Evolutionary conservation across 441 rosid genomes (phyloP).

Genomic region (Eruca vesicaria): DNA sequence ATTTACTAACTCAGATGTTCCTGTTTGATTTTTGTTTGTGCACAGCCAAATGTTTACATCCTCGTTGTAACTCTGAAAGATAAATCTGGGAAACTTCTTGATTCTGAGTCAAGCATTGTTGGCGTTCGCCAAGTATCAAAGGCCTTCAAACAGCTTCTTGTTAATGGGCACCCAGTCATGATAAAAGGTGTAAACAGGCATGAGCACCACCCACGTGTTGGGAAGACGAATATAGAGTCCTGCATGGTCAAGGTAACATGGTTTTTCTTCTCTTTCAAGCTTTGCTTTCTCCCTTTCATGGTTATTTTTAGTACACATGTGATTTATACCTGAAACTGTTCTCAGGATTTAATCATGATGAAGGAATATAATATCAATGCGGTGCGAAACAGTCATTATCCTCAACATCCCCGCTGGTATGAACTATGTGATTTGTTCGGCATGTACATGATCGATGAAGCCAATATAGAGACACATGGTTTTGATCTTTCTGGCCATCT

Average conservation of each 20-base stretch:
- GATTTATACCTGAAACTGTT: conserved; percentile 10
- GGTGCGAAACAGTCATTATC: conserved; percentile 98
- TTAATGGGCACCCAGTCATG: conserved; percentile 83
- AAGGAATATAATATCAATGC: conserved; percentile 93
- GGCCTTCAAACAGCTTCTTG: conserved; percentile 90
- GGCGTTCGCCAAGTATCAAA: conserved; percentile 85
- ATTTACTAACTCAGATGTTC: conserved; percentile 11
- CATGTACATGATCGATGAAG: conserved; percentile 98
- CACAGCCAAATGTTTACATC: conserved; percentile 83
- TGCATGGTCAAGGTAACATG: conserved; percentile 92
- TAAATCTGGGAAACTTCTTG: conserved; percentile 69
- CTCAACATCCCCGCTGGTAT: conserved; percentile 99
- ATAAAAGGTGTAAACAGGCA: conserved; percentile 98
- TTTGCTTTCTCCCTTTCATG: conserved; percentile 14
- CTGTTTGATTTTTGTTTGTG: conserved; percentile 31
- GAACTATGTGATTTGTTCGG: conserved; percentile 95
- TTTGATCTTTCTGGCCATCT: conserved; percentile 70
- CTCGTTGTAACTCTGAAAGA: conserved; percentile 87
- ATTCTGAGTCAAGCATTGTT: conserved; percentile 92
- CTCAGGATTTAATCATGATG: conserved; percentile 92
- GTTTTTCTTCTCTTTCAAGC: conserved; percentile 17
- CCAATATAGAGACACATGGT: conserved; percentile 98
- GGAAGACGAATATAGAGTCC: conserved; percentile 94
- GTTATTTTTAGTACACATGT: conserved; percentile 14
- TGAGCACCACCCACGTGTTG: conserved; percentile 98